Conservation (phyloP, 2,329 filamentous ascomycete species). For the Remersonia thermophila region DNA sequence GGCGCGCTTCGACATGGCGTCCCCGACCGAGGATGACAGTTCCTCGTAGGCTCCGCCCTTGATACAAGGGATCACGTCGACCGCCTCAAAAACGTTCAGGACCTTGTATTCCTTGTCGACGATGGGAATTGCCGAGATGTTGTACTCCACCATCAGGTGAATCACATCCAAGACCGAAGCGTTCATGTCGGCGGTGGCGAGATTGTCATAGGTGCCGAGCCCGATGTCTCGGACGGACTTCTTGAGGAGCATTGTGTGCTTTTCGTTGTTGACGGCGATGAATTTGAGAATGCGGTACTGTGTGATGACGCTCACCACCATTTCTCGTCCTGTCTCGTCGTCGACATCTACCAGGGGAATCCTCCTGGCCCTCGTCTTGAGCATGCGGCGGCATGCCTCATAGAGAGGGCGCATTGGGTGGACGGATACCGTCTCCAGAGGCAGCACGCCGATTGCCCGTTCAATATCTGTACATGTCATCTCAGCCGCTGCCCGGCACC, state of each 20-base stretch:
- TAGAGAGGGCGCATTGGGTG: constrained; percentile 84
- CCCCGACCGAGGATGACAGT: constrained; percentile 71
- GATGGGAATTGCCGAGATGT: constrained; percentile 91
- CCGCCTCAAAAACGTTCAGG: constrained; percentile 93
- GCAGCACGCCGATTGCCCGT: constrained; percentile 78
- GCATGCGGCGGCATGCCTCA: constrained; percentile 89
- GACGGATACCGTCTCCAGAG: constrained; percentile 92
- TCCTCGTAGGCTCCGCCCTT: constrained; percentile 91
- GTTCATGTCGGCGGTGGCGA: constrained; percentile 77
- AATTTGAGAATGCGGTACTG: constrained; percentile 99
- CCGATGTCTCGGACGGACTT: constrained; percentile 76
- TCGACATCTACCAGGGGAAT: constrained; percentile 91
- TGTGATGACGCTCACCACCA: constrained; percentile 92
- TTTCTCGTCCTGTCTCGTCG: constrained; percentile 82
- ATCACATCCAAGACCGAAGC: constrained; percentile 91
- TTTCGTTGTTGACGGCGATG: constrained; percentile 82
- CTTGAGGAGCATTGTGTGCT: constrained; percentile 75
- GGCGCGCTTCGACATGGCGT: constrained; percentile 73
- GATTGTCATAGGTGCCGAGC: constrained; percentile 69
- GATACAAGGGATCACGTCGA: constrained; percentile 93
- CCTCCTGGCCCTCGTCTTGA: constrained; percentile 80
- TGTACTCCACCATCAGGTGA: constrained; percentile 80
- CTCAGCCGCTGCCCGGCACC: constrained; percentile 2
- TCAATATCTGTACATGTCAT: constrained; percentile 61
- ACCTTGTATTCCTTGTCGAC: constrained; percentile 66